A percentile compares a stretch with the other conserved stretches of the same genome.
Evolutionary conservation across 2,329 filamentous ascomycete species (phyloP).

Genomic region (Chaetomium olivaceum): DNA sequence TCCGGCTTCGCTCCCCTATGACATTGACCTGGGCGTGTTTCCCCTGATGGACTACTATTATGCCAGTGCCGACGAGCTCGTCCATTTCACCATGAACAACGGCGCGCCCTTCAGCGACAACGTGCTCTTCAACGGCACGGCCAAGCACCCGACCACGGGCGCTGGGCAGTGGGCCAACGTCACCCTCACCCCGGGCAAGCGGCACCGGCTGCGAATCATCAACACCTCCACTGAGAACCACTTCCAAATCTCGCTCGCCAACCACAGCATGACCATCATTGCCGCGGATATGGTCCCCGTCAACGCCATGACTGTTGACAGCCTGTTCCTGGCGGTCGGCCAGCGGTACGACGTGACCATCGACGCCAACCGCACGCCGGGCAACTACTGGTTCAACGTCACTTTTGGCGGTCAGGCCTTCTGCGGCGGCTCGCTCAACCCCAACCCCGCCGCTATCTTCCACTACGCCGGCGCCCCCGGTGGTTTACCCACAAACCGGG

Average conservation of each 20-base stretch:
- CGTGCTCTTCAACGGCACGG: constrained; percentile 49
- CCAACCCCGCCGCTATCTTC: constrained; percentile 36
- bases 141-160: constrained; percentile 36
- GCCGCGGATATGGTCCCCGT: constrained; percentile 54
- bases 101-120: constrained; percentile 43
- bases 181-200: constrained; percentile 47
- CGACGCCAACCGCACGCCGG: constrained; percentile 40
- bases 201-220: constrained; percentile 52
- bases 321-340: constrained; percentile 53
- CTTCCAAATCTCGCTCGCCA: constrained; percentile 52
- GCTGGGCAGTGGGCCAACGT: constrained; percentile 39
- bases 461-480: constrained; percentile 32
- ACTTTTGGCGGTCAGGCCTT: constrained; percentile 35
- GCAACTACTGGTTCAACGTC: constrained; percentile 48
- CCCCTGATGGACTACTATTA: constrained; percentile 56
- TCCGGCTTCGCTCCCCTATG: constrained; percentile 49
- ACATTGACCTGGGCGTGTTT: constrained; percentile 52
- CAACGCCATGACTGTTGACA: constrained; percentile 50
- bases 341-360: constrained; percentile 50
- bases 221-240: constrained; percentile 53
- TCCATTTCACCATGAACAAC: constrained; percentile 30
- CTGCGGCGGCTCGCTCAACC: constrained; percentile 34
- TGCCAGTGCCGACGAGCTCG: constrained; percentile 35
- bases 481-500: constrained; percentile 32
- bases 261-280: constrained; percentile 53